A percentile compares a stretch with the other conserved stretches of the same genome.
phyloP scores from a whole-genome alignment of 2,329 filamentous ascomycete species.

The Diaporthe vexans region DNA sequence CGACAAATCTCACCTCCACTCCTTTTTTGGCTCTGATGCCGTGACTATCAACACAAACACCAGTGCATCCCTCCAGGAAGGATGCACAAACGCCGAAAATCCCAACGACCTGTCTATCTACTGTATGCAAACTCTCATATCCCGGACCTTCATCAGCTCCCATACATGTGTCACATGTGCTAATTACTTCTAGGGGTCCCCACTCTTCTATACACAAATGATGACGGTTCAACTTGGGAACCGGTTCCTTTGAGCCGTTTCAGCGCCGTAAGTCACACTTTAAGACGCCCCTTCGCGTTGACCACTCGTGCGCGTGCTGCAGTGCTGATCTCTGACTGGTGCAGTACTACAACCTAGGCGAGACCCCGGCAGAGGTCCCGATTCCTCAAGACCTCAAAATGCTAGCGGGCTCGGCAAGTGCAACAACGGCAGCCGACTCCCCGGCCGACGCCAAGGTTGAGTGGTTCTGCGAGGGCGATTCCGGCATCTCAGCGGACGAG shows the following conservation, averaged over 20 bases:
- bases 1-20: constrained; percentile 51
- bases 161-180: no score
- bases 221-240: constrained; percentile 36
- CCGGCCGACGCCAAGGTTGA: constrained; percentile 44
- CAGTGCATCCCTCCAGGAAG: constrained; percentile 48
- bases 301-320: constrained; percentile 52
- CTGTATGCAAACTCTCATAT: constrained; percentile 35
- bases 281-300: constrained; percentile 34
- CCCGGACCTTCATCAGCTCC: no score
- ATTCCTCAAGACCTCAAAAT: constrained; percentile 45
- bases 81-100: constrained; percentile 48
- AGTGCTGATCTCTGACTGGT: constrained; percentile 44
- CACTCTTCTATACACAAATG: constrained; percentile 43
- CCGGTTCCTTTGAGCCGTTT: constrained; percentile 44
- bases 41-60: constrained; percentile 51
- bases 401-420: constrained; percentile 56
- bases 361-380: constrained; percentile 43
- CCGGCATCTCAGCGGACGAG: constrained; percentile 64
- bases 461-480: constrained; percentile 46
- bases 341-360: constrained; percentile 44
- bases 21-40: constrained; percentile 54
- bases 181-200: constrained; percentile 29
- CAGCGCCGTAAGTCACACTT: constrained; percentile 43
- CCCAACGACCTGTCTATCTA: constrained; percentile 50
- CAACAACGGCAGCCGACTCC: constrained; percentile 52